Conservation (phyloP, 1,284 basidiomycete species). For the Ceratobasidium sp. region DNA sequence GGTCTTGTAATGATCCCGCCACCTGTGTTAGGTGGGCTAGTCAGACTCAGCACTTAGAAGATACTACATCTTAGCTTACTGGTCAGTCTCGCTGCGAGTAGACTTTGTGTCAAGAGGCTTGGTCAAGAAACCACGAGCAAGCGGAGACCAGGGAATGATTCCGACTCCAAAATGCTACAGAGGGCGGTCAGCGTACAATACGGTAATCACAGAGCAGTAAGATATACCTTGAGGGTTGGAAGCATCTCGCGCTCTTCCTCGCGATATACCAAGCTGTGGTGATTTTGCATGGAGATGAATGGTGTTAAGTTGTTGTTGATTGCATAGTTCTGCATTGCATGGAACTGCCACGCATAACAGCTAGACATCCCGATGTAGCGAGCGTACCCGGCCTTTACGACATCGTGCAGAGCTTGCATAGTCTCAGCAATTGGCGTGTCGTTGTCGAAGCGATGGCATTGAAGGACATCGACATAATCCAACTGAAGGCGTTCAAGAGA, state of each 20-base stretch:
- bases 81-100: conserved; percentile 18
- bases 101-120: conserved; percentile 38
- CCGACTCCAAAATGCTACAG: conserved; percentile 46
- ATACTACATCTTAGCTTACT: not conserved
- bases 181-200: not conserved
- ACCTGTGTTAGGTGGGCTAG: not conserved
- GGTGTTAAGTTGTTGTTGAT: conserved; percentile 58
- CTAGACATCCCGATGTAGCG: conserved; percentile 62
- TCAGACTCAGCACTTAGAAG: not conserved
- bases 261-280: conserved; percentile 51
- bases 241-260: conserved; percentile 57
- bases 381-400: conserved; percentile 60
- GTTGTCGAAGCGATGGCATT: conserved; percentile 60
- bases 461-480: conserved; percentile 58
- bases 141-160: conserved; percentile 46
- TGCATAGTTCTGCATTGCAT: conserved; percentile 56
- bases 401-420: conserved; percentile 64
- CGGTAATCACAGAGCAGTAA: not conserved
- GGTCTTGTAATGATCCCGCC: too few species aligned
- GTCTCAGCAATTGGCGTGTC: conserved; percentile 60
- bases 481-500: conserved; percentile 52
- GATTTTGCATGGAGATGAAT: conserved; percentile 63
- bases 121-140: conserved; percentile 45
- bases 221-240: conserved; percentile 48
- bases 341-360: conserved; percentile 52